Base-by-base conservation (phyloP, 2,329 filamentous ascomycete genomes). In the Berkeleyomyces rouxiae region DNA sequence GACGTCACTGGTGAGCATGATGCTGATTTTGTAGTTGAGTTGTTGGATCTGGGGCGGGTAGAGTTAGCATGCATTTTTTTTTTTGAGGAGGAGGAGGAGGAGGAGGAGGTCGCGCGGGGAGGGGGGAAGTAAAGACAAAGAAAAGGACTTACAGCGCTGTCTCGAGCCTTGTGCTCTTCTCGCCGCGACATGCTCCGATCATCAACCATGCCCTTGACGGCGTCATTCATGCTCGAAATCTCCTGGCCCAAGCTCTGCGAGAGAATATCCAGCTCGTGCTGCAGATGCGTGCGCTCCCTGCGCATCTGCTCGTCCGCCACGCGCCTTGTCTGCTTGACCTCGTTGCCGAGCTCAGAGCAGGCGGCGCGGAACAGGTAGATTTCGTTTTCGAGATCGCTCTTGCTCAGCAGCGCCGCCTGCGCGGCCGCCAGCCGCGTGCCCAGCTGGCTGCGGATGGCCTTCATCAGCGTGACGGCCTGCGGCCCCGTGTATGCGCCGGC, bases 11-110 rank as follows among this genome's bases (percentile, higher is more conserved):
- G 90, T 95, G 51, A 99, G 80, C 47, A 83, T 80, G 40, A 96
- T 90, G 31, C 88, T 95, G 72, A 99, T 97, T 72, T 95, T 93
- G 75, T 97, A 96, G 74, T 92, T 95, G 68, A 97, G 80, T 75
- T 96, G 87, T 78, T 96, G 91, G 66, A 96, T 91, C 79, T 89
- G 69, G n/a, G 7, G 33, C 31, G 37, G 3, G 31, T 31, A 36
- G 3, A 16, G 60, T 71, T 64, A 70, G 67, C 31, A 31, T 23
- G 11, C 55, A 23, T 58, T 5, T 36, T 36, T 16, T 11, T 6
- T 23, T 36, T 13, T 36, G 23, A 51, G 58, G 31, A 10, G 46
- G 4, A 10, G 4, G 9, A 23, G 31, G 36, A 43, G 47, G 2
- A 7, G 7, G 7, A 10, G 42, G 42, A 11, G 4, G 42, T 9